Evolutionary conservation across 2,329 filamentous ascomycete species (phyloP), one percentile per base, ranked within the genome.

Genomic region (Fusarium concolor): DNA sequence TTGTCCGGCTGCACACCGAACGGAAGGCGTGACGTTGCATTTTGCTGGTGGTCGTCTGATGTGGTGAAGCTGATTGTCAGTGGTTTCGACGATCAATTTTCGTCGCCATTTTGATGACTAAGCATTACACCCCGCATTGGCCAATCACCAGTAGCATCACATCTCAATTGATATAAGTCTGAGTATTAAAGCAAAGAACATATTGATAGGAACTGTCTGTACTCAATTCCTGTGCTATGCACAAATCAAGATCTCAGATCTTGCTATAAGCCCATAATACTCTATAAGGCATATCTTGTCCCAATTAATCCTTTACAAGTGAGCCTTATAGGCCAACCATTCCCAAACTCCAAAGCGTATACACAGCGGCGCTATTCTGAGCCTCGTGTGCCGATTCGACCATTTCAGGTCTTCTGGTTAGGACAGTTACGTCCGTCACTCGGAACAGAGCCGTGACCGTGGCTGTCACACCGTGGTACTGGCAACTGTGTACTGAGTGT

Each of bases 1-100:
- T 75, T 64, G 78, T 74, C 52, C 78, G 78, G 62, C 70, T 70
- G 66, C 76, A 77, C 47, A 76, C 74, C 68, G 79, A 80, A 71
- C 79, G 79, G 53, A 82, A 74, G 39, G 76, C 75, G 69, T 79
- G 78, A 39, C 76, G 75, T 56, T 79, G 77, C 79, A 81, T 81
- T 63, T 76, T 68, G 70, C 56, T 63, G 55, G 61, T 55, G 67
- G 58, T 56, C 44, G 65, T 65, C 55, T 61, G 57, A 67, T 58
- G 60, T 66, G 65, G 56, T 54, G 63, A 62, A 55, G 50, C 53
- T 65, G 44, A 56, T 54, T 50, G 56, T 47, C 33, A n/a, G 45
- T 44, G 54, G 29, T 56, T 55, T 55, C 20, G 52, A 50, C 17
- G 43, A 59, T 62, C 66, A 74, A 73, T 71, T 74, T 74, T 74